A percentile compares a stretch with the other conserved stretches of the same genome.
Conservation (phyloP, 768 basidiomycete genomes). For the Naganishia friedmannii region DNA sequence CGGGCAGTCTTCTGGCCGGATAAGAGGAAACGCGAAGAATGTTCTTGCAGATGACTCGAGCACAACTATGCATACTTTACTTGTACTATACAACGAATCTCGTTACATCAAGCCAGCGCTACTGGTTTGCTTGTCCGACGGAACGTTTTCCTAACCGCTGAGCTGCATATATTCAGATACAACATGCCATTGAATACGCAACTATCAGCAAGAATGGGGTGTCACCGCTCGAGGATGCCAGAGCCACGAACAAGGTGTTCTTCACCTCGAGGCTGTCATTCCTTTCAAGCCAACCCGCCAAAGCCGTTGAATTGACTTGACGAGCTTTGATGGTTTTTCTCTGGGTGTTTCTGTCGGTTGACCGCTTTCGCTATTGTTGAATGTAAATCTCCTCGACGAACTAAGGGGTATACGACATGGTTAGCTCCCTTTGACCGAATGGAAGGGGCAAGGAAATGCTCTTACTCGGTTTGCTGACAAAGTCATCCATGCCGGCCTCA, state of each 20-base stretch:
- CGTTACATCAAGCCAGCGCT: no score
- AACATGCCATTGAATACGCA: background rate
- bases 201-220: background rate
- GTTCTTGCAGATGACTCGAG: no score
- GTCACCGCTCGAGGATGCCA: background rate
- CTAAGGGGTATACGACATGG: background rate
- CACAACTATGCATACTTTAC: no score
- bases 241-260: background rate
- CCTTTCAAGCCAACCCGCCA: conserved; percentile 19
- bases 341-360: conserved; percentile 21
- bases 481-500: conserved; percentile 44
- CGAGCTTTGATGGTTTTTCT: conserved; percentile 12
- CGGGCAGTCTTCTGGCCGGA: no score
- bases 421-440: background rate
- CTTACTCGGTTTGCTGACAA: conserved; percentile 24
- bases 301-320: conserved; percentile 22
- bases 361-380: conserved; percentile 45
- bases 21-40: no score
- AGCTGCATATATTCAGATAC: background rate
- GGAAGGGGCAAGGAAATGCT: conserved; percentile 2
- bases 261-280: background rate
- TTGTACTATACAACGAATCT: no score
- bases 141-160: background rate
- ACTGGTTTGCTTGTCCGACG: background rate
- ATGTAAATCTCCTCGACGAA: conserved; percentile 46